Evolutionary conservation across 148 eudicot genomes (phyloP), one percentile per base, ranked within the genome.

Genomic region (Chenopodium quinoa): DNA sequence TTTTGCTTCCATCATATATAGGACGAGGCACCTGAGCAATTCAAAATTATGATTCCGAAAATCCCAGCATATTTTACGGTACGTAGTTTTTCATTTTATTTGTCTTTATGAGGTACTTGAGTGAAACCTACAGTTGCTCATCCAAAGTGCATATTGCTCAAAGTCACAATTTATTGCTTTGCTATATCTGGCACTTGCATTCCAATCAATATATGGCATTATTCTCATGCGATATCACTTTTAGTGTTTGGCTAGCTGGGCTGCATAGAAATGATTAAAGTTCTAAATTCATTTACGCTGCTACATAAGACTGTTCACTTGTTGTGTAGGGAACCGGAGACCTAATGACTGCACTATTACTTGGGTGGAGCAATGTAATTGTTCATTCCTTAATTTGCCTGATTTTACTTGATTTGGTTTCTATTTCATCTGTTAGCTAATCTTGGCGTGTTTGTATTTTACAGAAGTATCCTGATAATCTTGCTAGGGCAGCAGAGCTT

Each of bases 21-120:
- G 98, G 94, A 89, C 81, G 89, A 88, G 79, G 80, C 91, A 84
- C 89, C 97, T 60, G 91, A 82, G 84, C 98, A 95, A 76, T 95
- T 95, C 96, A 92, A 89, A 88, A 93, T 95, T 81, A 83, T 73
- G 79, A 95, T 95, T 83, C 98, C 97, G 47, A 95, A 88, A 88
- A 93, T 95, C 82, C 97, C 97, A 71, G 97, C 98, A 77, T 95
- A 95, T 89, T 95, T 95, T 85, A 93, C 98, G 85, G 98, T 95
- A 86, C 67, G 89, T 77, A 76, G 71, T 34, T 79, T 34, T 29
- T 80, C 34, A 8, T 70, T 73, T 60, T 16, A 50, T 37, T 54
- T 29, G 71, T 54, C 48, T 16, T 29, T 67, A 12, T 44, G 25
- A 63, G 14, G 56, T 44, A 17, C 37, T 9, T 14, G 32, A 27